A percentile compares a stretch with the other conserved stretches of the same genome.
Conservation (phyloP, 768 basidiomycete genomes). For the Auriscalpium orientale region DNA sequence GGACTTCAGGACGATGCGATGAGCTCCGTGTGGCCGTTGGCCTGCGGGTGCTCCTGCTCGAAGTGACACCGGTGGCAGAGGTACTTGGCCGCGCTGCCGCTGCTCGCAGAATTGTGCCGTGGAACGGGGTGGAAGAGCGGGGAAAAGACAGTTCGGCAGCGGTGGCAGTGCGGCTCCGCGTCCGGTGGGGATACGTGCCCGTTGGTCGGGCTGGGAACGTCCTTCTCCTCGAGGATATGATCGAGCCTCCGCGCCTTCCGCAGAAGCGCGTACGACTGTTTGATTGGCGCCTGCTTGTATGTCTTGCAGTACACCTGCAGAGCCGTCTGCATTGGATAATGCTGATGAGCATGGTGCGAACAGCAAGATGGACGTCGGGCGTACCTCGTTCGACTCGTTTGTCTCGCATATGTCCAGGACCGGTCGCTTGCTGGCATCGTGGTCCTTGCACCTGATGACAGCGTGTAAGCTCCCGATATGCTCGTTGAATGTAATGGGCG, state of each 20-base stretch:
- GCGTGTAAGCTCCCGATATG: conserved; percentile 23
- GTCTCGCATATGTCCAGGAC: conserved; percentile 82
- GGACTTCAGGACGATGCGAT: background rate
- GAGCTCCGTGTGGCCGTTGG: conserved; percentile 1
- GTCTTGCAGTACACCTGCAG: conserved; percentile 79
- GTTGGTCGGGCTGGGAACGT: conserved; percentile 14
- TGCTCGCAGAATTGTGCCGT: too few species aligned
- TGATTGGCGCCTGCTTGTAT: conserved; percentile 73
- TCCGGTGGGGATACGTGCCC: conserved; percentile 5
- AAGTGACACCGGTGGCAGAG: conserved; percentile 42
- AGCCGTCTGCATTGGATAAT: conserved; percentile 52
- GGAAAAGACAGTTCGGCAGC: conserved; percentile 63
- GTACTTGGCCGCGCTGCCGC: conserved; percentile 18
- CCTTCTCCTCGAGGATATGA: conserved; percentile 42
- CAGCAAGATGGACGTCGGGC: conserved; percentile 13
- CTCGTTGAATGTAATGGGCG: conserved; percentile 65
- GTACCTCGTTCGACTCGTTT: conserved; percentile 75
- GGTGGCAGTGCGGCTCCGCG: conserved; percentile 38
- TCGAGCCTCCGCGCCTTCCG: conserved; percentile 88
- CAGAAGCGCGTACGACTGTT: conserved; percentile 75
- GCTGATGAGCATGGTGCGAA: background rate
- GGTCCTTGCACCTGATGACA: conserved; percentile 14
- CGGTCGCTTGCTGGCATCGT: conserved; percentile 37
- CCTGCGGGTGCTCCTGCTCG: conserved; percentile 17
- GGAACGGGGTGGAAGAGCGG: conserved; percentile 60